phyloP scores from a whole-genome alignment of 768 basidiomycete genomes.

The Boletellus sp. region DNA sequence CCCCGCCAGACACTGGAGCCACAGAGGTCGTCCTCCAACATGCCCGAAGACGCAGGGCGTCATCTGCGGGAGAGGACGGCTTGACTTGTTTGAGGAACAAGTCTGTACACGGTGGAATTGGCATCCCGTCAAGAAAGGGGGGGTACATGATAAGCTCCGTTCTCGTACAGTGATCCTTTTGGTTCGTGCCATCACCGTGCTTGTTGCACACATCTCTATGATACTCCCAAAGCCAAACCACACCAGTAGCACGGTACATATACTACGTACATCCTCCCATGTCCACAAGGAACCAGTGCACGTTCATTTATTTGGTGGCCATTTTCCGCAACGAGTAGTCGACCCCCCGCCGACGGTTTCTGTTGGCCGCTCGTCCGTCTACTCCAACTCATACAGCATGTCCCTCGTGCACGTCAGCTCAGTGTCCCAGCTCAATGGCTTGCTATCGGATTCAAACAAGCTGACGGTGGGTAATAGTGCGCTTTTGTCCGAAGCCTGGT shows the following conservation, averaged over 20 bases:
- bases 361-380: no score
- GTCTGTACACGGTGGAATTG: slow-evolving; percentile 1
- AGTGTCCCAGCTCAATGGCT: slow-evolving; percentile 55
- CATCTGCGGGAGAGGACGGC: slow-evolving; percentile 43
- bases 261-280: no score
- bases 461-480: slow-evolving; percentile 46
- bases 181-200: background rate
- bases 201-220: background rate
- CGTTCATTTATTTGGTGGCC: background rate
- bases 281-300: no score
- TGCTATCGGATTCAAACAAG: slow-evolving; percentile 60
- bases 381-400: no score
- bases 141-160: background rate
- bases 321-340: background rate
- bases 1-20: slow-evolving; percentile 4
- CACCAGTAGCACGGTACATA: no score
- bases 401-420: slow-evolving; percentile 62
- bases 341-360: no score
- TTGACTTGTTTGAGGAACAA: slow-evolving; percentile 4
- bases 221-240: background rate
- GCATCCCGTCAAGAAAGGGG: background rate
- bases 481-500: background rate
- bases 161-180: slow-evolving; percentile 1
- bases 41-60: slow-evolving; percentile 40
- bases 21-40: slow-evolving; percentile 7